Evolutionary conservation across 805 yeast genomes (phyloP).

Genomic region (Torulaspora franciscae): DNA sequence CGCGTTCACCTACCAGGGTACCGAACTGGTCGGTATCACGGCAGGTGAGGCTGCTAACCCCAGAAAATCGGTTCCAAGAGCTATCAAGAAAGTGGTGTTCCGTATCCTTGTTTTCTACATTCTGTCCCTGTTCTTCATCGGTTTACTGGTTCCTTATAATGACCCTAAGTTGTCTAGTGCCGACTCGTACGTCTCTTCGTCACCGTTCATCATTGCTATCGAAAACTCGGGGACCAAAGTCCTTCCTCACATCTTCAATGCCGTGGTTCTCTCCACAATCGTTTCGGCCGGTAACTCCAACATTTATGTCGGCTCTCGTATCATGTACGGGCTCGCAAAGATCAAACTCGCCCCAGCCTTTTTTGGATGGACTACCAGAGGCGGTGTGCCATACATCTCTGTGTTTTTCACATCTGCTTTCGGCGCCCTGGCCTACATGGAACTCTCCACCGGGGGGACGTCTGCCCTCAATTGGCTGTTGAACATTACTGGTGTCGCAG

Average conservation of each 20-base stretch:
- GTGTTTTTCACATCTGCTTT: conserved; percentile 55
- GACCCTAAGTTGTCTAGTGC: conserved; percentile 46
- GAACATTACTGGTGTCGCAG: conserved; percentile 73
- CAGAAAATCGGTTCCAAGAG: conserved; percentile 63
- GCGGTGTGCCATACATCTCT: conserved; percentile 59
- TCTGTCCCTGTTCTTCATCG: conserved; percentile 60
- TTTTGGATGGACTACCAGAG: conserved; percentile 45
- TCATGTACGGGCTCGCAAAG: conserved; percentile 60
- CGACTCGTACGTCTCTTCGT: conserved; percentile 45
- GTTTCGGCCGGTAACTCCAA: conserved; percentile 79
- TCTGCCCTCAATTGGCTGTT: conserved; percentile 68
- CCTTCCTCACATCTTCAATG: conserved; percentile 67
- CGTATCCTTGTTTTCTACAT: conserved; percentile 66
- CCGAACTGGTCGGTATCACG: conserved; percentile 68
- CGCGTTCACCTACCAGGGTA: conserved; percentile 78
- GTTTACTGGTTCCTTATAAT: conserved; percentile 63
- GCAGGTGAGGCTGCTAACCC: conserved; percentile 74
- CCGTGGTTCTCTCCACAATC: conserved; percentile 59
- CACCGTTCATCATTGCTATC: conserved; percentile 73
- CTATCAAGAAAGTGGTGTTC: conserved; percentile 62
- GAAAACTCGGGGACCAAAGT: conserved; percentile 60
- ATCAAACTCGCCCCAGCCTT: conserved; percentile 52
- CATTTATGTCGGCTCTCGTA: conserved; percentile 66
- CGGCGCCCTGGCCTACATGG: conserved; percentile 61
- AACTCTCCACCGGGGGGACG: conserved; percentile 47